These are phyloP conservation scores for Pisolithus marmoratus DNA, from an alignment of 768 basidiomycete genomes.

Conservation along the genomic window DNA sequence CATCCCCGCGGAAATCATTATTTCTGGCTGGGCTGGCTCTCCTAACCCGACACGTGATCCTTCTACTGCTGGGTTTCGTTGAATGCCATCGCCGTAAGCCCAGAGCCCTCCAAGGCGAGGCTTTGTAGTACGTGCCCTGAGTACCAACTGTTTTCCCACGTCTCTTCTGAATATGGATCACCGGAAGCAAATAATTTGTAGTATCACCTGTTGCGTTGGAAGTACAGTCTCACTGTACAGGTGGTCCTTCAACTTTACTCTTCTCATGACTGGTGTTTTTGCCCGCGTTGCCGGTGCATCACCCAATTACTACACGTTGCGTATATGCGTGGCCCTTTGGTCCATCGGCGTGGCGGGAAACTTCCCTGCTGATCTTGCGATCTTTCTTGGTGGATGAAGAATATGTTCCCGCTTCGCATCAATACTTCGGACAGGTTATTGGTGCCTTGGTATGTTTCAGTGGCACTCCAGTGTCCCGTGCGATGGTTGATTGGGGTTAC, in stretches of 20 bases:
- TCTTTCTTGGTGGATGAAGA: conserved; percentile 65
- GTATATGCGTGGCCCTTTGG: conserved; percentile 49
- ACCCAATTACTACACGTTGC: conserved; percentile 45
- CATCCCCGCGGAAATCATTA: neutral
- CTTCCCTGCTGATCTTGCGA: conserved; percentile 68
- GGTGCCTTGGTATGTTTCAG: conserved; percentile 38
- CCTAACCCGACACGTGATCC: conserved; percentile 20
- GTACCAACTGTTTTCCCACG: too few species aligned
- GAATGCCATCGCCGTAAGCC: too few species aligned
- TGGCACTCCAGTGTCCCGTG: neutral
- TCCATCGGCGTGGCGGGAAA: conserved; percentile 72
- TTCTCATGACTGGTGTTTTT: conserved; percentile 63
- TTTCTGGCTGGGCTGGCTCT: conserved; percentile 11
- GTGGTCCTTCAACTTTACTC: conserved; percentile 64
- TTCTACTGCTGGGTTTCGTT: too few species aligned
- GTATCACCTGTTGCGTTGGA: neutral
- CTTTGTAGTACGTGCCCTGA: too few species aligned
- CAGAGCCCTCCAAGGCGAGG: too few species aligned
- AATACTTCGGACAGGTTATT: conserved; percentile 69
- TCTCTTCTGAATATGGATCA: too few species aligned
- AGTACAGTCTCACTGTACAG: conserved; percentile 26
- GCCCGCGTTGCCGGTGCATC: conserved; percentile 59
- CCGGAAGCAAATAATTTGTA: conserved; percentile 34
- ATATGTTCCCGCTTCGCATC: conserved; percentile 65
- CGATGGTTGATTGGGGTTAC: neutral